Conservation (phyloP, 2,329 filamentous ascomycete genomes). For the Colletotrichum sp. region DNA sequence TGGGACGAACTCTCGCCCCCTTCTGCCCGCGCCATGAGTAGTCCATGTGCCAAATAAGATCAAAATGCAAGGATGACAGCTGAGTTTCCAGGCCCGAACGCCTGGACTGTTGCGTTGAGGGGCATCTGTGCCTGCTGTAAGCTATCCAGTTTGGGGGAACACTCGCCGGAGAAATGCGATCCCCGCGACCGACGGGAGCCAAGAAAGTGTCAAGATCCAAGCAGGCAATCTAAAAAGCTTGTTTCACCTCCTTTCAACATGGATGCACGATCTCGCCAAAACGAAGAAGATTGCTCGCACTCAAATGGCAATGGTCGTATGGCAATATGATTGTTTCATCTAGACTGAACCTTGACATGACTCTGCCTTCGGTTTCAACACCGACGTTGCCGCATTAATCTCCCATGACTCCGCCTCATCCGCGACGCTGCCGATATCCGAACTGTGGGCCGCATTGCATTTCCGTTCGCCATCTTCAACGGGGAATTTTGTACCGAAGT, state of each 20-base stretch:
- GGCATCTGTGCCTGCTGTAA: neutral
- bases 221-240: neutral
- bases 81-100: neutral
- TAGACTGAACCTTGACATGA: neutral
- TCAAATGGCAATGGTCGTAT: neutral
- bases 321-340: neutral
- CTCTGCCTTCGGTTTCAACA: neutral
- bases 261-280: neutral
- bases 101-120: neutral
- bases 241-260: neutral
- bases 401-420: neutral
- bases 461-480: neutral
- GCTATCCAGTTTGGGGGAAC: neutral
- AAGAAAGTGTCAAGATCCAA: neutral
- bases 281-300: neutral
- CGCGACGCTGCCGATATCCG: neutral
- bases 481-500: neutral
- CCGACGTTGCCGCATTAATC: neutral
- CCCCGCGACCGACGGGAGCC: neutral
- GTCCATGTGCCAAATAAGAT: neutral
- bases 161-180: neutral
- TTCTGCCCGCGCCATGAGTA: neutral
- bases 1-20: neutral
- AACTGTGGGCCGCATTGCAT: neutral
- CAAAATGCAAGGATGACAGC: neutral